Conservation (phyloP, 768 basidiomycete species). For the Leucocoprinus leucothites region DNA sequence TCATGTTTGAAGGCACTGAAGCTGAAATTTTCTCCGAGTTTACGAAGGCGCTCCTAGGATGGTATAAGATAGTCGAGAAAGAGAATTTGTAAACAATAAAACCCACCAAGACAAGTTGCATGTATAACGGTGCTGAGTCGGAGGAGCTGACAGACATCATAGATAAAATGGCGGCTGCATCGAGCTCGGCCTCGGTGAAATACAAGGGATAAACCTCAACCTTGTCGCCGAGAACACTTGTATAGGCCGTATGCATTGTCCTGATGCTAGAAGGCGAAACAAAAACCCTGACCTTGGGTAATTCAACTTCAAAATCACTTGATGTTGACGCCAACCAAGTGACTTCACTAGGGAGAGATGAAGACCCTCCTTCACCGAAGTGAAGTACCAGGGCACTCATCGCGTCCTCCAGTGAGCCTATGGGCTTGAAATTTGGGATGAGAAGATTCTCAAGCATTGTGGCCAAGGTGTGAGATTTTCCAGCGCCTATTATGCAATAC, state of each 20-base stretch:
- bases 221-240: constrained; percentile 40
- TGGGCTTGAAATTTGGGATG: constrained; percentile 43
- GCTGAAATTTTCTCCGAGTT: constrained; percentile 57
- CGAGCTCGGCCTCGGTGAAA: constrained; percentile 58
- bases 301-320: constrained; percentile 23
- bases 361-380: constrained; percentile 63
- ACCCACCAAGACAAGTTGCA: constrained; percentile 64
- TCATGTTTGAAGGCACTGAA: constrained; percentile 46
- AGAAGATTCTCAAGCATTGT: constrained; percentile 70
- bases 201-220: constrained; percentile 53
- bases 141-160: constrained; percentile 72
- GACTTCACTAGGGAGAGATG: constrained; percentile 59
- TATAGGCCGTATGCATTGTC: constrained; percentile 58
- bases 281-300: constrained; percentile 43
- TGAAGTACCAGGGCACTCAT: constrained; percentile 66
- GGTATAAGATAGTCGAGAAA: background rate
- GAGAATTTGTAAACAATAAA: background rate
- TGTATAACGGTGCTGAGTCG: constrained; percentile 62
- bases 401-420: constrained; percentile 51
- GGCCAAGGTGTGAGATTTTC: constrained; percentile 72
- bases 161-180: constrained; percentile 64
- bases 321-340: constrained; percentile 50
- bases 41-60: constrained; percentile 53
- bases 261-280: constrained; percentile 60
- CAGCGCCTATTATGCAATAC: constrained; percentile 46